Evolutionary conservation across 768 basidiomycete genomes (phyloP), one percentile per base, ranked within the genome.

Genomic region (Amanita subjunquillea): DNA sequence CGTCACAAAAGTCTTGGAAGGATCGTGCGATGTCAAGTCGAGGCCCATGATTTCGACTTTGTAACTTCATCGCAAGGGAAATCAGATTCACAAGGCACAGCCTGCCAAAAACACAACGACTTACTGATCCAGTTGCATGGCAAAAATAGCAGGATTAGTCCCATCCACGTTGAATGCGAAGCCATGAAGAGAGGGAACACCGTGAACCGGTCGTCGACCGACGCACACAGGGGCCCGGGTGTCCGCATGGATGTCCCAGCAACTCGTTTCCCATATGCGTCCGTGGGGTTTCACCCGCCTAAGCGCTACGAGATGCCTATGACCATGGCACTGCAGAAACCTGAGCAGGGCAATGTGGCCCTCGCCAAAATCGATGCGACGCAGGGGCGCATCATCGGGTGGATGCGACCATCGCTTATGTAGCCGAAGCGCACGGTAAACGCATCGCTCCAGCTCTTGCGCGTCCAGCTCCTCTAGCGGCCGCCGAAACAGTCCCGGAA

Each of bases 321-420:
- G 65, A 3, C 63, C 66, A n/a, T 65, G 57, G 0, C 65, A 69
- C 0, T 76, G 75, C 0, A 83, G 55, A 57, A 83, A 77, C 40
- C 74, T 63, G 15, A 82, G 62, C 17, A 71, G 70, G 3, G 76
- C 60, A 44, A 75, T 64, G 22, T 72, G 51, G 5, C 36, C 40
- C 7, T 23, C 17, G 41, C 41, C 30, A 13, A 38, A 41, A 15
- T 38, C 23, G n/a, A 52, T 34, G 23, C 23, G 10, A 25, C 34
- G 17, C 22, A 61, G 57, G 12, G 61, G 61, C 30, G 60, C 61
- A 2, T 65, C 58, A 6, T 55, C 52, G 1, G 80, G 80, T 1
- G 56, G 56, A 0, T 65, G 59, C 0, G 73, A 69, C 84, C 84
- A 86, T 54, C 74, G 78, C 6, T 57, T 65, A 29, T 69, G 75